Evolutionary conservation across 306 rosid genomes (phyloP).

Genomic region (Sesbania bispinosa): DNA sequence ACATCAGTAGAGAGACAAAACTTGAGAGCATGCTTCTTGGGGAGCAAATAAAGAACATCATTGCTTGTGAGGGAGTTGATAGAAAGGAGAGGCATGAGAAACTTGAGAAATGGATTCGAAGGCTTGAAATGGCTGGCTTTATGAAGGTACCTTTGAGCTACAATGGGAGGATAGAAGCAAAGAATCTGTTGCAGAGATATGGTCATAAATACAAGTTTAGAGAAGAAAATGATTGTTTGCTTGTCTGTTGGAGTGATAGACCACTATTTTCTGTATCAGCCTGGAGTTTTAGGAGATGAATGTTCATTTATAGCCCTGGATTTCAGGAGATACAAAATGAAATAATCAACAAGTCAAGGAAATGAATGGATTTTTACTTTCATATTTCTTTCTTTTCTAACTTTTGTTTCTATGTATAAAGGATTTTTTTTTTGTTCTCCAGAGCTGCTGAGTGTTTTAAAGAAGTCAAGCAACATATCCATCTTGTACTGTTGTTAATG

Average conservation of each 20-base stretch:
- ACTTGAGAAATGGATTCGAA: constrained; percentile 63
- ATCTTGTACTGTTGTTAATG: constrained; percentile 19
- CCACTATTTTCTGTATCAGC: constrained; percentile 72
- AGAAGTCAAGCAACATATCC: not conserved
- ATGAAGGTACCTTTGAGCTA: constrained; percentile 50
- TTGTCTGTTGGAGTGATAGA: constrained; percentile 58
- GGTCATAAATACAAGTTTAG: constrained; percentile 54
- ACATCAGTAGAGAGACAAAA: constrained; percentile 51
- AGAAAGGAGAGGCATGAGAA: constrained; percentile 79
- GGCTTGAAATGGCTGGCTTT: constrained; percentile 71
- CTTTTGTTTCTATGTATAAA: constrained; percentile 31
- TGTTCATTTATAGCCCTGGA: not conserved
- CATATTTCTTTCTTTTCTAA: constrained; percentile 2
- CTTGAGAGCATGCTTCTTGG: constrained; percentile 74
- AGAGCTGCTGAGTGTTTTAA: not conserved
- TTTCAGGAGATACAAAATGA: constrained; percentile 6
- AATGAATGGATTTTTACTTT: constrained; percentile 3
- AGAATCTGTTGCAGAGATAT: constrained; percentile 41
- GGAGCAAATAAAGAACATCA: constrained; percentile 75
- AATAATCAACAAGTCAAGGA: not conserved
- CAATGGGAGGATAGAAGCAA: constrained; percentile 51
- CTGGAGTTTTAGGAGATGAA: constrained; percentile 54
- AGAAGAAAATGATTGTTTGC: constrained; percentile 38
- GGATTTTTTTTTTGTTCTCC: not conserved
- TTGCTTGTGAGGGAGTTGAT: constrained; percentile 76